Base-by-base conservation (phyloP, 257 asterid genomes). In the Solanum chilense region DNA sequence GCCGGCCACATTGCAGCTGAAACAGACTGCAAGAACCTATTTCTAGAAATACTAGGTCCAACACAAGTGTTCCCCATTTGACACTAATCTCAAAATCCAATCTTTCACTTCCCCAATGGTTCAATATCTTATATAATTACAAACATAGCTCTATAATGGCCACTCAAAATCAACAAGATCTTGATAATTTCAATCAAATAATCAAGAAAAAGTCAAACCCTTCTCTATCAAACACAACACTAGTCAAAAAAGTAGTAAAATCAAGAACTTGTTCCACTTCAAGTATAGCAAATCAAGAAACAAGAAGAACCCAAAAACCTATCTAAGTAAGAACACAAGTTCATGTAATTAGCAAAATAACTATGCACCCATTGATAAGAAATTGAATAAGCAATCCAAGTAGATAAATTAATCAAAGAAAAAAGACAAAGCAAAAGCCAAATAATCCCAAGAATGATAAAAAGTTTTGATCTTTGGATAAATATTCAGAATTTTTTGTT, bases 1-100 rank as follows among this genome's bases (percentile, higher is more conserved):
- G 93, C n/a, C 86, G 97, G 96, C 99, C 99, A 96, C 94, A 95
- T 93, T 82, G 96, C 97, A 12, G 95, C 98, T 45, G 98, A 95
- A 83, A 96, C 96, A 5, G 99, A 96, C 92, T 96, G 97, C 41
- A 96, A 85, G 39, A 96, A 86, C n/a, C 94, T 89, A 88, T 89
- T 96, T 87, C 92, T 96, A 3, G 96, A 86, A 49, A 94, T 90
- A 87, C 90, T 92, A 5, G 99, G 99, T 87, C 99, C 99, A 84
- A 95, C 98, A 89, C 99, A 96, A 91, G 95, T 95, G 89, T 96
- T 96, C 89, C 99, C 99, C 99, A 96, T 96, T 86, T 88, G 47
- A 25, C 47, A 91, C 78, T 84, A 80, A 71, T 41, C 25, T 49
- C 88, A 82, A 78, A 82, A 75, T 74, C 88, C 87, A 29, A 12